Evolutionary conservation across 345 rosid genomes (phyloP).

Genomic region (Hypericum androsaemum): DNA sequence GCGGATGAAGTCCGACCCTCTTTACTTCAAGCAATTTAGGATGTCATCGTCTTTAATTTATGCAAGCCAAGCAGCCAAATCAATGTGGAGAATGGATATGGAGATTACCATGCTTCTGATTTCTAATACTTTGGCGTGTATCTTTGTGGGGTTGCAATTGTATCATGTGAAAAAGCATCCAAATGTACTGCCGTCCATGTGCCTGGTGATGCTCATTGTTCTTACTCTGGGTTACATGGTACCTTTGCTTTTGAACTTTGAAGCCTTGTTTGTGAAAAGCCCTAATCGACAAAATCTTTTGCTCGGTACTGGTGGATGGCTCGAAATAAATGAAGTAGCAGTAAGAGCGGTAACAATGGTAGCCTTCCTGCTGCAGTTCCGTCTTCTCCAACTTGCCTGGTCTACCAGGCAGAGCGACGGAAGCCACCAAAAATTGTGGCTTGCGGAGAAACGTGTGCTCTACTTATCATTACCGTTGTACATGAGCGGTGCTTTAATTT

Average conservation of each 20-base stretch:
- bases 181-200: conserved; percentile 56
- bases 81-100: conserved; percentile 83
- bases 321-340: conserved; percentile 71
- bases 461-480: conserved; percentile 50
- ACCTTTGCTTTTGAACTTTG: conserved; percentile 69
- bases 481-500: conserved; percentile 49
- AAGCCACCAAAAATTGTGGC: conserved; percentile 35
- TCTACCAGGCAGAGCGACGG: conserved; percentile 38
- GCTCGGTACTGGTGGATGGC: conserved; percentile 67
- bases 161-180: conserved; percentile 65
- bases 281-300: conserved; percentile 41
- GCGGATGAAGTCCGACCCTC: conserved; percentile 48
- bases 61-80: conserved; percentile 48
- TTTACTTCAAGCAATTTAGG: conserved; percentile 47
- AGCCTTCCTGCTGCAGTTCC: conserved; percentile 74
- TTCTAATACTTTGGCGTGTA: conserved; percentile 61
- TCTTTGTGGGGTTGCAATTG: conserved; percentile 64
- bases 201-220: conserved; percentile 49
- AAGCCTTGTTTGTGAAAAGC: conserved; percentile 46
- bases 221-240: conserved; percentile 72
- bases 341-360: conserved; percentile 72
- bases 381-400: conserved; percentile 73
- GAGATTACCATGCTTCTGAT: conserved; percentile 71
- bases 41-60: conserved; percentile 50
- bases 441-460: conserved; percentile 55